phyloP scores from a whole-genome alignment of 2,329 filamentous ascomycete species.

The Sarocladium brachiariae region DNA sequence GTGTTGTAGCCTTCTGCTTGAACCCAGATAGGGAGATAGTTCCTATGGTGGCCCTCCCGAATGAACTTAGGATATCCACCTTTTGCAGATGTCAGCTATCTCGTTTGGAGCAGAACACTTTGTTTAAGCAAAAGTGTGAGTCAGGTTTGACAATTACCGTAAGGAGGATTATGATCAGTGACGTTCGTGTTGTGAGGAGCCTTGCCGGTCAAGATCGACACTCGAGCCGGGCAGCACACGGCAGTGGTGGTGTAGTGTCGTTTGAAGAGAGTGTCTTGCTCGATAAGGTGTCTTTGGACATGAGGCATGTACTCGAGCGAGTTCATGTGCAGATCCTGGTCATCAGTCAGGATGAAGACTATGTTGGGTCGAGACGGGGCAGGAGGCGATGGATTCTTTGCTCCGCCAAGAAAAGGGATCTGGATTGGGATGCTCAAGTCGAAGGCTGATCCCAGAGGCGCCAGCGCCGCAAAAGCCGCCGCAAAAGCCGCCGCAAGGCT shows the following conservation, averaged over 20 bases:
- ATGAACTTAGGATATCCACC: constrained; percentile 58
- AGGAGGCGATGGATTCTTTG: too few relatives aligned
- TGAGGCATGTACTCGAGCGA: constrained; percentile 42
- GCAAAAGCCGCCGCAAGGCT: neutral
- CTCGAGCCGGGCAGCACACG: constrained; percentile 61
- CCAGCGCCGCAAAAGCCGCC: neutral
- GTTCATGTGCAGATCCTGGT: constrained; percentile 56
- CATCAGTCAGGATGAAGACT: constrained; percentile 59
- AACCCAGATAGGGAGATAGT: constrained; percentile 66
- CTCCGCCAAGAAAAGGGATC: neutral
- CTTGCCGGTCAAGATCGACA: constrained; percentile 58
- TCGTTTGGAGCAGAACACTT: too few relatives aligned
- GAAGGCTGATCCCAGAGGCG: neutral
- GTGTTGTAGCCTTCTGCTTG: constrained; percentile 62
- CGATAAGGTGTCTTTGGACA: constrained; percentile 40
- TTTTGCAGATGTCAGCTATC: constrained; percentile 10
- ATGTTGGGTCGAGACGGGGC: constrained; percentile 36
- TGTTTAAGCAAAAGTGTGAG: constrained; percentile 13
- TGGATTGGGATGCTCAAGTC: neutral
- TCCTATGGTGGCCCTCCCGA: constrained; percentile 55
- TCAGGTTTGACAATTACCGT: constrained; percentile 34
- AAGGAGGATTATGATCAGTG: constrained; percentile 47
- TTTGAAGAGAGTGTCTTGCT: constrained; percentile 50
- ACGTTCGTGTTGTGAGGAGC: constrained; percentile 67
- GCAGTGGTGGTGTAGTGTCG: constrained; percentile 59